These are phyloP conservation scores for Larix sibirica DNA, from an alignment of 83 land plant species.

Conservation along the genomic window DNA sequence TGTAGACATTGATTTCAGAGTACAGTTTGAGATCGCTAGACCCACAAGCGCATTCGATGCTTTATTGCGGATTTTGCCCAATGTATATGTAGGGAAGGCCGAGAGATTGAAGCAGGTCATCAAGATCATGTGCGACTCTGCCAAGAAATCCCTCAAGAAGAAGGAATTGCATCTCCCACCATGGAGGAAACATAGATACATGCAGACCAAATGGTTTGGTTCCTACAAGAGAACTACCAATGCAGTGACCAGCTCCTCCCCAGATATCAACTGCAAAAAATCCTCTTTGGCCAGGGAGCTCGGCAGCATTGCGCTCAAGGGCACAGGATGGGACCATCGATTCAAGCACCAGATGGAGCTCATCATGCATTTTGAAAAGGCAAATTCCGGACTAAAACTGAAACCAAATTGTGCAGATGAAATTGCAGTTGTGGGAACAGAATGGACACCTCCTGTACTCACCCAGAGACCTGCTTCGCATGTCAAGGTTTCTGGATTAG, in stretches of 20 bases:
- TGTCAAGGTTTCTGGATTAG: neutral
- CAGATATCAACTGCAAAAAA: no score
- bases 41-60: constrained; percentile 44
- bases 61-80: constrained; percentile 37
- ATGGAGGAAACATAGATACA: constrained; percentile 47
- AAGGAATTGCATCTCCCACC: constrained; percentile 35
- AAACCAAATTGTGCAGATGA: neutral
- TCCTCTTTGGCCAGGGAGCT: neutral
- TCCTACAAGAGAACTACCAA: constrained; percentile 38
- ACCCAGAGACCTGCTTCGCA: neutral
- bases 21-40: constrained; percentile 73
- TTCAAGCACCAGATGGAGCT: constrained; percentile 1
- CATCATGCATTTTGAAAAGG: neutral
- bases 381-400: neutral
- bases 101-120: constrained; percentile 36
- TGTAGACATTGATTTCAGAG: constrained; percentile 48
- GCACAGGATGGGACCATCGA: neutral
- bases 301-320: neutral
- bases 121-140: constrained; percentile 25
- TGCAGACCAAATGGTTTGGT: constrained; percentile 54
- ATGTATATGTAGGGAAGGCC: constrained; percentile 39
- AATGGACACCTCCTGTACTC: neutral
- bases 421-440: neutral
- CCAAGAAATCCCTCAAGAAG: constrained; percentile 36
- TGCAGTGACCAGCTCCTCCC: neutral